These are phyloP conservation scores for Lyophyllum semitale DNA, from an alignment of 768 basidiomycete species.

Conservation along the genomic window DNA sequence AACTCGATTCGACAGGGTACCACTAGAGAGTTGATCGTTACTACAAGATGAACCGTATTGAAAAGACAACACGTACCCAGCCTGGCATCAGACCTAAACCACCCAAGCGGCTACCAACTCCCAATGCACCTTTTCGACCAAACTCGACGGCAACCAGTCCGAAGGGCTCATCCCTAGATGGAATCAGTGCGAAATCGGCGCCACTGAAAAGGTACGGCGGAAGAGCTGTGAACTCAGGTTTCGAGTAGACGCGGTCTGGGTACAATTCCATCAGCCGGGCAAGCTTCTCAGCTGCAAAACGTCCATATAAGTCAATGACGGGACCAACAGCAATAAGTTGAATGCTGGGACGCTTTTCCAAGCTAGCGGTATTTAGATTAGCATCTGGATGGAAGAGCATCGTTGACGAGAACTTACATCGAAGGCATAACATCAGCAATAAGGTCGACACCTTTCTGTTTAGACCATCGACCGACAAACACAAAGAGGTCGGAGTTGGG, in stretches of 20 bases:
- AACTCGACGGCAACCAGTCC: constrained; percentile 96
- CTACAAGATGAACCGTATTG: neutral
- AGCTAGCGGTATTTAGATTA: constrained; percentile 38
- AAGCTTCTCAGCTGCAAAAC: constrained; percentile 94
- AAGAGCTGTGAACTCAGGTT: constrained; percentile 93
- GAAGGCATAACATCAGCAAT: constrained; percentile 95
- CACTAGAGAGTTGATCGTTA: constrained; percentile 51
- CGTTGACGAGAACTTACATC: constrained; percentile 50
- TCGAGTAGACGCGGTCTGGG: constrained; percentile 92
- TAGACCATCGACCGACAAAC: constrained; percentile 97
- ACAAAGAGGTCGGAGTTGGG: constrained; percentile 90
- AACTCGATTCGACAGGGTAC: constrained; percentile 95
- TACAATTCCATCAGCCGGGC: constrained; percentile 93
- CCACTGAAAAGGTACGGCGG: constrained; percentile 94
- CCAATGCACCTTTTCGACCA: constrained; percentile 93
- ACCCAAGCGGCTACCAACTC: constrained; percentile 91
- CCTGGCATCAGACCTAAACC: constrained; percentile 97
- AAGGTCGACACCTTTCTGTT: constrained; percentile 97
- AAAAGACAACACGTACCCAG: constrained; percentile 64
- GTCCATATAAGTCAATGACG: constrained; percentile 93
- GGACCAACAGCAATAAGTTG: constrained; percentile 91
- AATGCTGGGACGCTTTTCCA: constrained; percentile 84
- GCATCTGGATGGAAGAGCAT: neutral
- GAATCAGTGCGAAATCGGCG: constrained; percentile 94
- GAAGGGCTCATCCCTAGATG: constrained; percentile 95